Percentiles rank a stretch among this genome's conserved stretches.
These are phyloP conservation scores for Alternaria gaisen DNA, from an alignment of 2,329 filamentous ascomycete species.

Conservation along the genomic window DNA sequence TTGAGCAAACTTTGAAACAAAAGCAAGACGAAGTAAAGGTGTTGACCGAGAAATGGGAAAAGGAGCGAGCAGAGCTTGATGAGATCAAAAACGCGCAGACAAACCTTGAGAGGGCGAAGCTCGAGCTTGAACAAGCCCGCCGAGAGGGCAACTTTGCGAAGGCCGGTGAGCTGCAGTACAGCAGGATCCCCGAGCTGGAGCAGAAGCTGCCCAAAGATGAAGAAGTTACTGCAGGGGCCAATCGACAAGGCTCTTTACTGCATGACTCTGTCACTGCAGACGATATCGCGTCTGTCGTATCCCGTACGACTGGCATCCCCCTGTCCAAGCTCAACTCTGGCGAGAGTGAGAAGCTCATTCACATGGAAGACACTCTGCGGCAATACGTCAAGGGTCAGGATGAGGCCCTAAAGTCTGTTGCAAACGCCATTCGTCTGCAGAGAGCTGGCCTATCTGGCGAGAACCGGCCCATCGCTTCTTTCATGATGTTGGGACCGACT, in stretches of 20 bases:
- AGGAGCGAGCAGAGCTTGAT: constrained; percentile 85
- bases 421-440: constrained; percentile 93
- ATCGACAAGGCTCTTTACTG: constrained; percentile 68
- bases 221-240: constrained; percentile 48
- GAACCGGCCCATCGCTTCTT: constrained; percentile 88
- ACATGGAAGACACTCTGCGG: constrained; percentile 91
- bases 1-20: constrained; percentile 77
- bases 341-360: constrained; percentile 91
- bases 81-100: constrained; percentile 86
- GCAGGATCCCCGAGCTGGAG: constrained; percentile 83
- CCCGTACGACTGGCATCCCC: constrained; percentile 89
- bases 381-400: constrained; percentile 91
- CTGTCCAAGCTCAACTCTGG: constrained; percentile 91
- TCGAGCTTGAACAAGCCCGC: constrained; percentile 88
- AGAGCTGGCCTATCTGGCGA: constrained; percentile 90
- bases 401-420: constrained; percentile 88
- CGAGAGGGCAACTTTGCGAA: constrained; percentile 86
- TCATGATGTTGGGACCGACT: constrained; percentile 97
- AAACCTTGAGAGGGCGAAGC: constrained; percentile 83
- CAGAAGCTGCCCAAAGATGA: constrained; percentile 79
- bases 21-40: constrained; percentile 79
- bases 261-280: constrained; percentile 96
- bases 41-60: constrained; percentile 87
- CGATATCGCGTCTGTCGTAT: constrained; percentile 92
- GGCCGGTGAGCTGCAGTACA: constrained; percentile 90